Base-by-base conservation (phyloP, 345 rosid genomes). In the Reutealis trisperma region DNA sequence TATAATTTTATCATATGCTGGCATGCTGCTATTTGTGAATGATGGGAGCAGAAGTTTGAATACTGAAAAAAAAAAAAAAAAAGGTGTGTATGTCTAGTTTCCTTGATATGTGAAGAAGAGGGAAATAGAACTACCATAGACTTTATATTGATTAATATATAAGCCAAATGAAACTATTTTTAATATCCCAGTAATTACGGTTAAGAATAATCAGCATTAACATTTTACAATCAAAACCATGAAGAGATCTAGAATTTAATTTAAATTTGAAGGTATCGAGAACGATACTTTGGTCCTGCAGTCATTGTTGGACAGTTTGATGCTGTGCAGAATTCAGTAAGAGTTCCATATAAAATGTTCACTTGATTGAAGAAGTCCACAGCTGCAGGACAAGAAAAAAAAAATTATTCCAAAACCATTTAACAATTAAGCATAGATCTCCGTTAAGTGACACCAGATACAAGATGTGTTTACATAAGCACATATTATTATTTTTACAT, bases 311-410 rank as follows among this genome's bases (percentile, higher is more conserved):
- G 90, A 62, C 93, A 91, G 82, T 83, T 88, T 24, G 72, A 14
- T 32, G 88, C 64, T 1, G 95, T 91, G 82, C 95, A 89, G 85
- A 91, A 89, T 64, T 91, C 93, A 7, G 95, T 86, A 7, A 91
- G 85, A 25, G 95, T 91, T 64, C 95, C 95, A 42, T 82, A 88
- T 14, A 91, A 77, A 65, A 91, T 82, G 63, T 91, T 88, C 71
- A 91, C 91, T 77, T 91, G 95, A 73, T 91, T 91, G 88, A 91
- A 91, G 81, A 91, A 91, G 72, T 91, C 95, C 73, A 91, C 95
- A 0, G 95, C 94, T 90, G 86, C 34, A 82, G 11, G 0, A 45
- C 47, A 65, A 63, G 34, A 51, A 42, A 68, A 79, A 49, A 25
- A 32, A 54, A 42, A 22, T 34, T 24, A 18, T 60, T 22, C 2